Conservation (phyloP, 176 grass and related monocot genomes). For the Coix lacrymajobi region DNA sequence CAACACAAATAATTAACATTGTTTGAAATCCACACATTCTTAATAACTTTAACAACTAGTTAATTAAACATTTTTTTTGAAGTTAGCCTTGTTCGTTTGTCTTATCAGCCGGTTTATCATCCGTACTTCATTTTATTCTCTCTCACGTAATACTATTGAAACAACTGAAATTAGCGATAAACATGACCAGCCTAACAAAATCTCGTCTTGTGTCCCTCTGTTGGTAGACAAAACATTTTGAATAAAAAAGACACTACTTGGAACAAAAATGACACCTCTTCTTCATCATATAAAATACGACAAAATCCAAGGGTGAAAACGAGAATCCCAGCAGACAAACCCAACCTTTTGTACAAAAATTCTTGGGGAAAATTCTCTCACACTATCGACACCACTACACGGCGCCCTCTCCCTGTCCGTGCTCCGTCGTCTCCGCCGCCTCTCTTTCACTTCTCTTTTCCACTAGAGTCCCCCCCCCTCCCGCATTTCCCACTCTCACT, state of each 20-base stretch:
- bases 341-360: not conserved
- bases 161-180: too few species aligned
- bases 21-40: too few species aligned
- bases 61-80: not conserved
- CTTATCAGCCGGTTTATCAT: too few species aligned
- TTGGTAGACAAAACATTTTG: not conserved
- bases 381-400: not conserved
- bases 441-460: not conserved
- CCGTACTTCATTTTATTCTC: too few species aligned
- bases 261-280: not conserved
- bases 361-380: not conserved
- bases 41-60: too few species aligned
- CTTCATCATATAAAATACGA: not conserved
- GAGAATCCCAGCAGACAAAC: not conserved
- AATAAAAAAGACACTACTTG: not conserved
- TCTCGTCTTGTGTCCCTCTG: not conserved
- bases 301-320: not conserved
- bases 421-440: too few species aligned
- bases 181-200: too few species aligned
- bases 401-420: not conserved
- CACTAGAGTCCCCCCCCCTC: not conserved
- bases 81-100: too few species aligned
- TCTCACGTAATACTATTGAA: too few species aligned
- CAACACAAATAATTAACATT: too few species aligned
- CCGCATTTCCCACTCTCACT: not conserved